phyloP scores from a whole-genome alignment of 163 green algal species.

The Scenedesmus sp. region DNA sequence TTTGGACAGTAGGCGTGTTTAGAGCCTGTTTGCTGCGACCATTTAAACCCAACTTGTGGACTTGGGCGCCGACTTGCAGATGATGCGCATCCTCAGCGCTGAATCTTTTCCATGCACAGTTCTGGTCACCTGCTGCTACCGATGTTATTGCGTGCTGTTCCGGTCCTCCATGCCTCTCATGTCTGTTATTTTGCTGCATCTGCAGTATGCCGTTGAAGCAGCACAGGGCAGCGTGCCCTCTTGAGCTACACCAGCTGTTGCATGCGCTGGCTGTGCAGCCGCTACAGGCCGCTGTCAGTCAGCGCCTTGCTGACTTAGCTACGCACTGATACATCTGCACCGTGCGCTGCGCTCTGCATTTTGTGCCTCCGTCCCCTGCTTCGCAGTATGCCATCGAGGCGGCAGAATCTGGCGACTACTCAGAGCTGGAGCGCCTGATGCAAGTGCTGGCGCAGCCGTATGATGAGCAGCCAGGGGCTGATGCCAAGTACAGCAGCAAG shows the following conservation, averaged over 20 bases:
- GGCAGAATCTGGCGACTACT: conserved; percentile 77
- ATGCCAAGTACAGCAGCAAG: conserved; percentile 71
- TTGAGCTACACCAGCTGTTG: conserved; percentile 74
- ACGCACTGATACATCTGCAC: not conserved
- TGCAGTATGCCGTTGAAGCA: conserved; percentile 76
- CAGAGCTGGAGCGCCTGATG: conserved; percentile 75
- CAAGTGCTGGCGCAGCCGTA: conserved; percentile 76
- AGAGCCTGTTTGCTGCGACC: too few relatives aligned
- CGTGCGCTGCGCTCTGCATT: not conserved
- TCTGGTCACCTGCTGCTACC: not conserved
- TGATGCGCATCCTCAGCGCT: too few relatives aligned
- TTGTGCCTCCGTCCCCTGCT: not conserved
- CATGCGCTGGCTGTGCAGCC: conserved; percentile 3
- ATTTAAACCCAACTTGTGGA: too few relatives aligned
- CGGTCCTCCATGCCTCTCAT: not conserved
- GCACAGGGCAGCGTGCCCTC: conserved; percentile 76
- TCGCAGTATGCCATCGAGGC: conserved; percentile 75
- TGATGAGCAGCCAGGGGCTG: conserved; percentile 73
- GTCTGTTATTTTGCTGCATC: too few relatives aligned
- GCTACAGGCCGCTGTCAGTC: too few relatives aligned
- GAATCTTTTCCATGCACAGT: too few relatives aligned
- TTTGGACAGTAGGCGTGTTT: too few relatives aligned
- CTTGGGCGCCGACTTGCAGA: too few relatives aligned
- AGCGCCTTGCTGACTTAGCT: not conserved
- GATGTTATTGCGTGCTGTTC: not conserved